These are phyloP conservation scores for Amorphotheca resinae DNA, from an alignment of 495 filamentous ascomycete species.

Conservation along the genomic window DNA sequence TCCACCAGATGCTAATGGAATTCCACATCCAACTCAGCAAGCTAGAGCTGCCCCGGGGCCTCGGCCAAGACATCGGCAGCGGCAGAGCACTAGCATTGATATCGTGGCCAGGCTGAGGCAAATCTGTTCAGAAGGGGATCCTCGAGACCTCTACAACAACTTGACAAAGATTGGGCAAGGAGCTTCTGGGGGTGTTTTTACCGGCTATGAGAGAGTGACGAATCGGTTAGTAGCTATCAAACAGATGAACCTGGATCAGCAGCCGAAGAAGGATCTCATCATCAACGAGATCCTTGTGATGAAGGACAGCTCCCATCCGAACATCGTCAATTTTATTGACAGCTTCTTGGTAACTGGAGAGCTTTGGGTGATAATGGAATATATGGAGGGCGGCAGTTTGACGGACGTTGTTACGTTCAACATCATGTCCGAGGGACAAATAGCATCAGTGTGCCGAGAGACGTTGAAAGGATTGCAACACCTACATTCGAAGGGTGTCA, in stretches of 20 bases:
- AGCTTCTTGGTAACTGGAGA: slow-evolving; percentile 82
- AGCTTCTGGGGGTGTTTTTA: slow-evolving; percentile 91
- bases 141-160: slow-evolving; percentile 71
- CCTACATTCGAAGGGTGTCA: slow-evolving; percentile 93
- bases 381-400: slow-evolving; percentile 95
- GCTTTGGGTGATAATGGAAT: slow-evolving; percentile 99
- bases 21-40: slow-evolving; percentile 34
- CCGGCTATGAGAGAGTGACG: slow-evolving; percentile 70
- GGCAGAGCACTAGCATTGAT: slow-evolving; percentile 63
- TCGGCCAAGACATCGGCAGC: slow-evolving; percentile 61
- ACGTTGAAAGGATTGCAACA: slow-evolving; percentile 87
- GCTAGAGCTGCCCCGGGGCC: slow-evolving; percentile 38
- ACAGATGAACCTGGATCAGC: slow-evolving; percentile 97
- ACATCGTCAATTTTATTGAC: slow-evolving; percentile 98
- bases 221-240: slow-evolving; percentile 94
- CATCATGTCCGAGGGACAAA: slow-evolving; percentile 95
- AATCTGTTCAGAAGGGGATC: slow-evolving; percentile 84
- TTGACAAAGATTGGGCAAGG: slow-evolving; percentile 96
- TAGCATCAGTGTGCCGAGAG: slow-evolving; percentile 90
- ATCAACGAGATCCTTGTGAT: slow-evolving; percentile 99
- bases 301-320: slow-evolving; percentile 97
- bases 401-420: slow-evolving; percentile 99
- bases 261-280: slow-evolving; percentile 97
- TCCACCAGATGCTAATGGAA: slow-evolving; percentile 41
- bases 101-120: slow-evolving; percentile 70